Evolutionary conservation across 331 rosid species (phyloP), one percentile per base, ranked within the genome.

Genomic region (Spiraea crenata): DNA sequence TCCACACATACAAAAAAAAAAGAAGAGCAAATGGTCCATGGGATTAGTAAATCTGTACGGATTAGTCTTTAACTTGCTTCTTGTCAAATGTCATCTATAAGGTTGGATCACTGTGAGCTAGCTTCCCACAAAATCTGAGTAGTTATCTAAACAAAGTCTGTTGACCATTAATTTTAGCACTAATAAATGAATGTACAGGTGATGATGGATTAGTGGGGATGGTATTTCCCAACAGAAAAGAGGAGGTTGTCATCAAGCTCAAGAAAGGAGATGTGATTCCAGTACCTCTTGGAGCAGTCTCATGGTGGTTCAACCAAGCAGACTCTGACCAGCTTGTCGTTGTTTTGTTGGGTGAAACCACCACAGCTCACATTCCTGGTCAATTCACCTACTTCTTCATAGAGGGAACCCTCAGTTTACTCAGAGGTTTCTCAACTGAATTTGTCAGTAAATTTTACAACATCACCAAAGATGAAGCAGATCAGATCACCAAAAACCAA

Each of bases 291-390:
- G 96, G 88, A 60, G 4, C 64, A 38, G n/a, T 84, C 49, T 89
- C 97, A 31, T 89, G 97, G 97, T 89, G 97, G 97, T 88, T 72
- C 90, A 88, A 87, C 51, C 51, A 79, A 17, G 92, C 90, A 0
- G 7, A 44, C 7, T 37, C 58, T 0, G 56, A 65, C 1, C 82
- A 85, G 34, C 72, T 91, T 6, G 45, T 19, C 3, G 42, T 88
- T 11, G 7, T 52, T 0, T 82, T 85, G 69, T 57, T 91, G 15
- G 96, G 97, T 0, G 85, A 85, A 57, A 86, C 96, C 5, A 69
- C 76, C 1, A 69, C 70, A 11, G 76, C 83, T 6, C 42, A 67
- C 55, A 35, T 74, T 41, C 85, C 87, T 1, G 97, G 92, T 0
- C 70, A 82, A 57, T 64, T 88, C 74, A 58, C 74, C 13, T 88